These are phyloP conservation scores for Podila clonocystis DNA, from an alignment of 192 early-diverging fungal species.

Conservation along the genomic window DNA sequence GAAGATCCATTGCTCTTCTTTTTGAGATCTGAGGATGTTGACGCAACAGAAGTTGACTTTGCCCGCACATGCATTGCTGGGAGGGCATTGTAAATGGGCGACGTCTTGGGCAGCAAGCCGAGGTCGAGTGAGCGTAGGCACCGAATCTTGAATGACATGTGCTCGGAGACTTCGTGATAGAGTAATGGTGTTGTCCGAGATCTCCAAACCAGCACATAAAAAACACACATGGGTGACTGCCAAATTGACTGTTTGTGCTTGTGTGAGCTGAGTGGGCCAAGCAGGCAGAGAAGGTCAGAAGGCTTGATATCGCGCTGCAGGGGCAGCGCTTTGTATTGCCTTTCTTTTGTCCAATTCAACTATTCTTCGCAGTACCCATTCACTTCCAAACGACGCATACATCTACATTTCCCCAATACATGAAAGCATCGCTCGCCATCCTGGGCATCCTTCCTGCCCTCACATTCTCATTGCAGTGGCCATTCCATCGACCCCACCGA, in stretches of 20 bases:
- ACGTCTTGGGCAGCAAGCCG: slow-evolving; percentile 29
- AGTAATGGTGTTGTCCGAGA: too few relatives aligned
- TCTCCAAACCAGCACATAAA: too few relatives aligned
- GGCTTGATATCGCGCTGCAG: too few relatives aligned
- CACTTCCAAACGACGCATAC: background rate
- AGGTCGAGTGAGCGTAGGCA: slow-evolving; percentile 24
- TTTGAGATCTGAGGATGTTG: slow-evolving; percentile 7
- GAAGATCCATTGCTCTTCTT: slow-evolving; percentile 8
- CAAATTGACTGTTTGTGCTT: too few relatives aligned
- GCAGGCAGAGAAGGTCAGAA: too few relatives aligned
- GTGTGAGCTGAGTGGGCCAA: too few relatives aligned
- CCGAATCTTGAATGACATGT: background rate
- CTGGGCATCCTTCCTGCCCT: slow-evolving; percentile 12
- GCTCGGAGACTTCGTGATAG: too few relatives aligned
- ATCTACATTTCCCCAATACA: background rate
- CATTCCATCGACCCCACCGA: slow-evolving; percentile 7
- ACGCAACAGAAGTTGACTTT: slow-evolving; percentile 14
- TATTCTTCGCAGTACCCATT: background rate
- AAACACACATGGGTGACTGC: too few relatives aligned
- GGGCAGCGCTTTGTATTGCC: too few relatives aligned
- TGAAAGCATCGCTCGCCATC: background rate
- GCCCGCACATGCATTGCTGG: slow-evolving; percentile 20
- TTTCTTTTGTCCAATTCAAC: too few relatives aligned
- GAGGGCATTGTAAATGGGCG: slow-evolving; percentile 36
- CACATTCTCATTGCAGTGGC: slow-evolving; percentile 14